Evolutionary conservation across 1,284 basidiomycete genomes (phyloP), one percentile per base, ranked within the genome.

Genomic region (Schizopora paradoxa): DNA sequence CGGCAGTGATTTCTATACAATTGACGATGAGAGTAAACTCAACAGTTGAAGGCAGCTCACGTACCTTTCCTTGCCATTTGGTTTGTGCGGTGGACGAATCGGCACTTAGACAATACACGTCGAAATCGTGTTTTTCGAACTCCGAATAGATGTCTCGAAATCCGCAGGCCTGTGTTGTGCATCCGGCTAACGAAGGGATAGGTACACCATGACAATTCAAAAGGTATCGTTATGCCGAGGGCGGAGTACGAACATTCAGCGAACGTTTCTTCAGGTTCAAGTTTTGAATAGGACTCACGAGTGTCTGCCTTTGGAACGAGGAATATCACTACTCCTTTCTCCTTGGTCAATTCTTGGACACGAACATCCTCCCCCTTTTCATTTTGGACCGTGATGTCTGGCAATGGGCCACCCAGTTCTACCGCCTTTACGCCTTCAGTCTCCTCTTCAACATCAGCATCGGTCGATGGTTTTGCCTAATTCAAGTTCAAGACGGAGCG

Each of bases 101-200:
- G 18, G 83, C 83, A 56, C 88, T 92, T 49, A 97, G 66, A 50
- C 92, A 92, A 63, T 89, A 93, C 32, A 96, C 82, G 33, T 74
- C 74, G 66, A 83, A 96, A 37, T 81, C 74, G 44, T 75, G 60
- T 4, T 74, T 68, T 2, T 73, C 69, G 61, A 94, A 93, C 53
- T 88, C 82, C 6, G 78, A 72, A 62, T 87, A 87, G 36, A 70
- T 69, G 62, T 96, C 92, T 27, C 92, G 77, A 72, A 86, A 94
- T 3, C 82, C 86, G 61, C 91, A 94, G 0, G 91, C 91, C 63
- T 95, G 91, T 28, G 68, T 84, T 2, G 90, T 93, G 67, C 91
- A 93, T 28, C 90, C 88, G 39, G 86, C 89, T 91, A 58, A 31
- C 31, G 29, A 33, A 45, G 14, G n/a, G 40, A 37, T 6, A 40